A percentile compares a stretch with the other conserved stretches of the same genome.
These are phyloP conservation scores for Geotrichum aggregatum DNA, from an alignment of 1,139 yeast species.

Conservation along the genomic window DNA sequence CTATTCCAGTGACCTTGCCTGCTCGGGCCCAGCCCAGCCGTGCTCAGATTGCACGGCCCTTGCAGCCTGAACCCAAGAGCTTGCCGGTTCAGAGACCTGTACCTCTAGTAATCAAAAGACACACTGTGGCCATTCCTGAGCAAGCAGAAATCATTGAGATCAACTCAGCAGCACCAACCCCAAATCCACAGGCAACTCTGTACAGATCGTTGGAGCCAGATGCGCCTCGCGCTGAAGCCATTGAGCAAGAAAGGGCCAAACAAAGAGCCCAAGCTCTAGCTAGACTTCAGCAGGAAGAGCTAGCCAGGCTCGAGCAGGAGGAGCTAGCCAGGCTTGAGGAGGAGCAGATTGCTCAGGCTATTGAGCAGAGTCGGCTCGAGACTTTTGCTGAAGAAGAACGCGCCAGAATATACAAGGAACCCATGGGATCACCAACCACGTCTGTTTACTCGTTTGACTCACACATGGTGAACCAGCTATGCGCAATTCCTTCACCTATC, in stretches of 20 bases:
- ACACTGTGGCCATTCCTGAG: neutral
- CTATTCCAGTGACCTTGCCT: too few species aligned
- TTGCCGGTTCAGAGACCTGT: neutral
- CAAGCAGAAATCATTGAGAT: constrained; percentile 2
- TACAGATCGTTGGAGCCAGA: constrained; percentile 15
- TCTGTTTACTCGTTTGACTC: constrained; percentile 19
- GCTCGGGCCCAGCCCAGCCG: too few species aligned
- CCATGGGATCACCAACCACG: constrained; percentile 5
- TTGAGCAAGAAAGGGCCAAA: neutral
- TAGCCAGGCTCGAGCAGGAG: neutral
- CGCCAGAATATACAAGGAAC: neutral
- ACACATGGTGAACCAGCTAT: constrained; percentile 27
- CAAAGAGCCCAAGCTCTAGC: neutral
- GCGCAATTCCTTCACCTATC: constrained; percentile 29
- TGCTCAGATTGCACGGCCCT: too few species aligned
- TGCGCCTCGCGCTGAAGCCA: constrained; percentile 3
- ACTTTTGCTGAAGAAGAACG: neutral
- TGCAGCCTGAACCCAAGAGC: neutral
- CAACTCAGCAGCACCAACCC: neutral
- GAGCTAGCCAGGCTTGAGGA: neutral
- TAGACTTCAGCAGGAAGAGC: too few species aligned
- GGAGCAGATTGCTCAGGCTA: neutral
- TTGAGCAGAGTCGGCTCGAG: constrained; percentile 2
- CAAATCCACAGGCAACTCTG: neutral
- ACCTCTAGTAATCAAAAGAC: neutral